A percentile compares a stretch with the other conserved stretches of the same genome.
Evolutionary conservation across 768 basidiomycete genomes (phyloP).

Genomic region (Rhodotorula kratochvilovae): DNA sequence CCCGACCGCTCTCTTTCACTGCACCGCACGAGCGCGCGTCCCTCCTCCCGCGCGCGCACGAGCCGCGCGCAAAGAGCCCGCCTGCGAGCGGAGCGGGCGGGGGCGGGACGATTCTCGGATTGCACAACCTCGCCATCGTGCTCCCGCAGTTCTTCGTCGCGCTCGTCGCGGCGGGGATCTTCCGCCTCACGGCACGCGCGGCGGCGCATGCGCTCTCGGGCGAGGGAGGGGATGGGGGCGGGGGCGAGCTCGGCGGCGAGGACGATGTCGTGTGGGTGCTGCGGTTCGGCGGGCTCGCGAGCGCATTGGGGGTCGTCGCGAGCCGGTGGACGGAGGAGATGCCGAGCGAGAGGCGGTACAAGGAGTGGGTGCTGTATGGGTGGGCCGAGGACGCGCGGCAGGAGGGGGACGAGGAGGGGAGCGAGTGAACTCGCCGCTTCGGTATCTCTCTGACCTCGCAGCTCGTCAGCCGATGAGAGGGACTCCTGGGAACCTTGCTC

Average conservation of each 20-base stretch:
- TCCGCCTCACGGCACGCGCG: background rate
- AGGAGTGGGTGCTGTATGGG: background rate
- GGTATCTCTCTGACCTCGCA: too few relatives aligned
- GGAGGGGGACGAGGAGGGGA: background rate
- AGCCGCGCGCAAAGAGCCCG: background rate
- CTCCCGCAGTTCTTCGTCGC: slow-evolving; percentile 15
- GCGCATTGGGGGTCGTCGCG: slow-evolving; percentile 42
- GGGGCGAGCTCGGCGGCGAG: background rate
- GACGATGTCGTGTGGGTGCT: slow-evolving; percentile 51
- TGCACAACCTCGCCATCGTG: slow-evolving; percentile 2
- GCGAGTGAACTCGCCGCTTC: too few relatives aligned
- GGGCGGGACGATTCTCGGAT: slow-evolving; percentile 1
- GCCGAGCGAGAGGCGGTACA: background rate
- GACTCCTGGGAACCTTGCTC: too few relatives aligned
- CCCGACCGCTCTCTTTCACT: background rate
- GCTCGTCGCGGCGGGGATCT: slow-evolving; percentile 8
- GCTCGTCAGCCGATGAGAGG: too few relatives aligned
- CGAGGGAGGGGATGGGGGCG: background rate
- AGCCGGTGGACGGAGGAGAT: slow-evolving; percentile 14
- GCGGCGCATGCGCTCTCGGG: slow-evolving; percentile 6
- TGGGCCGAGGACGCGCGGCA: background rate
- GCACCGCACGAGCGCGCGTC: background rate
- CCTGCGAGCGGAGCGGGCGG: background rate
- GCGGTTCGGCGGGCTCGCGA: slow-evolving; percentile 50
- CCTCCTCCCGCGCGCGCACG: background rate